These are phyloP conservation scores for Apiotrichum porosum DNA, from an alignment of 1,284 basidiomycete genomes.

Conservation along the genomic window DNA sequence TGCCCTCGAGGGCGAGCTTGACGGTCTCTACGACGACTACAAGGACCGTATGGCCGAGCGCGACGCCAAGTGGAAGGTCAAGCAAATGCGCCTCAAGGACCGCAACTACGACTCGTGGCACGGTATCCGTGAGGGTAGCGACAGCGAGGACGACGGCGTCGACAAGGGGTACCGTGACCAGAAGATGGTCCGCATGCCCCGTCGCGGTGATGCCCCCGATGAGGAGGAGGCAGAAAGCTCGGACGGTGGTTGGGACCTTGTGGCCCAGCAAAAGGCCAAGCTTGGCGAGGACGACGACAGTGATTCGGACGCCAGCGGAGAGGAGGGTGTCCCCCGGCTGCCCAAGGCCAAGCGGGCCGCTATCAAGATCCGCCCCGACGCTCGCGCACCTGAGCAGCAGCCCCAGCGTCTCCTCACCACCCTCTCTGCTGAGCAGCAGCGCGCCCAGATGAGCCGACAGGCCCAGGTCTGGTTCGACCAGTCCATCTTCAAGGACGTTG, in stretches of 20 bases:
- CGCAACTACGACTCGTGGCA: slow-evolving; percentile 67
- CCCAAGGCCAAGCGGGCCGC: slow-evolving; percentile 20
- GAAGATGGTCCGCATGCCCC: slow-evolving; percentile 24
- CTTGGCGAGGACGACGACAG: slow-evolving; percentile 54
- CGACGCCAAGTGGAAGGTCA: slow-evolving; percentile 85
- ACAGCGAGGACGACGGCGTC: slow-evolving; percentile 45
- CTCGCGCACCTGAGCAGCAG: slow-evolving; percentile 32
- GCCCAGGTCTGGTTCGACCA: slow-evolving; percentile 91
- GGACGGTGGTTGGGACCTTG: slow-evolving; percentile 69
- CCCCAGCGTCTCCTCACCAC: slow-evolving; percentile 42
- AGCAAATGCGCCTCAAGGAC: slow-evolving; percentile 72
- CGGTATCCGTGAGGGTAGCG: slow-evolving; percentile 57
- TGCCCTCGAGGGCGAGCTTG: slow-evolving; percentile 77
- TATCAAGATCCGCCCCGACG: slow-evolving; percentile 8
- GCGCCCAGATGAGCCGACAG: slow-evolving; percentile 51
- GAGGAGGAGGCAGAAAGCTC: slow-evolving; percentile 54
- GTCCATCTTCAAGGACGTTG: slow-evolving; percentile 77
- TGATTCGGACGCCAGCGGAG: slow-evolving; percentile 35
- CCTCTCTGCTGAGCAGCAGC: slow-evolving; percentile 33
- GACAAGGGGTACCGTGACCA: slow-evolving; percentile 36
- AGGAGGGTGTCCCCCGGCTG: slow-evolving; percentile 18
- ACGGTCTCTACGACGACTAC: slow-evolving; percentile 84
- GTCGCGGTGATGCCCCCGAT: slow-evolving; percentile 50
- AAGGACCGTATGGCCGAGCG: slow-evolving; percentile 73
- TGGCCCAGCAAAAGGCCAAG: slow-evolving; percentile 60